These are phyloP conservation scores for Cercophora sp. DNA, from an alignment of 495 filamentous ascomycete species.

Conservation along the genomic window DNA sequence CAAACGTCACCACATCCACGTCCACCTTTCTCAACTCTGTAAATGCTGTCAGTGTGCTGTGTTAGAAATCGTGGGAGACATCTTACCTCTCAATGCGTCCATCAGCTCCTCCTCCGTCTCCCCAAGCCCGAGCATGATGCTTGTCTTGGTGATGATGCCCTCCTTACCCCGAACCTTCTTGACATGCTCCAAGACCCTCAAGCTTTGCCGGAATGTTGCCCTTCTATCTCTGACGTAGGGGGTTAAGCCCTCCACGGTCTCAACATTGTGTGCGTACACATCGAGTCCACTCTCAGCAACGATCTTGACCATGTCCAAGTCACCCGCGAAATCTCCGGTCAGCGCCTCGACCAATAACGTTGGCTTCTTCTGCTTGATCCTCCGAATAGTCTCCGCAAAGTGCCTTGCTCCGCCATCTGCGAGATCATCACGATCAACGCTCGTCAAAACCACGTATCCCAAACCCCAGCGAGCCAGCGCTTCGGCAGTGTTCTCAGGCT, in stretches of 20 bases:
- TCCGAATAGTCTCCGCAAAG: conserved; percentile 90
- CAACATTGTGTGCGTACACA: conserved; percentile 95
- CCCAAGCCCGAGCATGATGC: conserved; percentile 91
- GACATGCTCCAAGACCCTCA: conserved; percentile 74
- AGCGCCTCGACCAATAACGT: conserved; percentile 89
- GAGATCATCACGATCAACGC: conserved; percentile 89
- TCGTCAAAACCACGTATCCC: conserved; percentile 92
- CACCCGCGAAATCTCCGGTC: conserved; percentile 83
- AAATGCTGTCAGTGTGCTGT: conserved; percentile 11
- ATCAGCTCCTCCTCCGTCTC: conserved; percentile 88
- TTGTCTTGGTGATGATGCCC: conserved; percentile 90
- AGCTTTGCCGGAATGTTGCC: conserved; percentile 81
- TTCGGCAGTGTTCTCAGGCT: conserved; percentile 95
- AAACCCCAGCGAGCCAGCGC: conserved; percentile 89
- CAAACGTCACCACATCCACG: conserved; percentile 95
- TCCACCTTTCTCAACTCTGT: conserved; percentile 68
- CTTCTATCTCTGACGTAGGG: conserved; percentile 85
- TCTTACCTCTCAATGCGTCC: conserved; percentile 64
- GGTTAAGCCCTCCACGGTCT: conserved; percentile 89
- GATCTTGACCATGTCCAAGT: conserved; percentile 74
- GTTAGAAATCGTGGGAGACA: not conserved
- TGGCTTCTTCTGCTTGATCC: conserved; percentile 86
- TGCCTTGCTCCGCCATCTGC: conserved; percentile 83
- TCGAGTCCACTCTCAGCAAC: conserved; percentile 87
- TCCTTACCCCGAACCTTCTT: conserved; percentile 63